Percentiles rank a stretch among this genome's conserved stretches.
Conservation (phyloP, 768 basidiomycete species). For the Tulasnella calospora region DNA sequence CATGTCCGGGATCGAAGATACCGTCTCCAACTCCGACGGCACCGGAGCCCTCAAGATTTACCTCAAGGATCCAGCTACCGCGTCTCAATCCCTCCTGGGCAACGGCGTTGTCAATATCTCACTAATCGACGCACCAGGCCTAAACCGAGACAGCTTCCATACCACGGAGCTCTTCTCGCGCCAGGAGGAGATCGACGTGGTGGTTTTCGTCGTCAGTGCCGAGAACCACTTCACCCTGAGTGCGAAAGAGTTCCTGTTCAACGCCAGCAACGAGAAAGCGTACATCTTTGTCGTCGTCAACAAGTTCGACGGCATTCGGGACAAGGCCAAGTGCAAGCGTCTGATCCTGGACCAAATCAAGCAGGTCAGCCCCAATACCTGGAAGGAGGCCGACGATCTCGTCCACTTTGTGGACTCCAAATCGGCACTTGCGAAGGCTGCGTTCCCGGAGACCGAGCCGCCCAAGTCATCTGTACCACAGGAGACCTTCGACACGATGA, state of each 20-base stretch:
- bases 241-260: slow-evolving; percentile 87
- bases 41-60: slow-evolving; percentile 82
- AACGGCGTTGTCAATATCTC: slow-evolving; percentile 97
- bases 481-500: slow-evolving; percentile 74
- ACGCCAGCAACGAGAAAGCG: slow-evolving; percentile 93
- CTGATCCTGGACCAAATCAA: slow-evolving; percentile 90
- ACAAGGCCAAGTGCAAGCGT: slow-evolving; percentile 88
- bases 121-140: slow-evolving; percentile 95
- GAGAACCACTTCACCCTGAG: slow-evolving; percentile 98
- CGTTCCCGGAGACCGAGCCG: slow-evolving; percentile 47
- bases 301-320: slow-evolving; percentile 91
- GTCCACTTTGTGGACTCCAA: slow-evolving; percentile 98
- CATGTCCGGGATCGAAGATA: slow-evolving; percentile 67
- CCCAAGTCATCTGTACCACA: slow-evolving; percentile 40
- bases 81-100: slow-evolving; percentile 79
- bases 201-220: slow-evolving; percentile 96
- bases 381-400: slow-evolving; percentile 83
- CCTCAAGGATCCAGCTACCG: slow-evolving; percentile 71
- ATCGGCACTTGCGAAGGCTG: slow-evolving; percentile 44
- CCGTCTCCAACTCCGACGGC: slow-evolving; percentile 67
- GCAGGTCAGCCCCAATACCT: slow-evolving; percentile 85
- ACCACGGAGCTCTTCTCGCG: slow-evolving; percentile 93
- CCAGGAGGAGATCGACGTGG: slow-evolving; percentile 96
- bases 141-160: slow-evolving; percentile 91
- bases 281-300: slow-evolving; percentile 98